Percentiles rank a stretch among this genome's conserved stretches.
Conservation (phyloP, 2,329 filamentous ascomycete species). For the Phoma sp. region DNA sequence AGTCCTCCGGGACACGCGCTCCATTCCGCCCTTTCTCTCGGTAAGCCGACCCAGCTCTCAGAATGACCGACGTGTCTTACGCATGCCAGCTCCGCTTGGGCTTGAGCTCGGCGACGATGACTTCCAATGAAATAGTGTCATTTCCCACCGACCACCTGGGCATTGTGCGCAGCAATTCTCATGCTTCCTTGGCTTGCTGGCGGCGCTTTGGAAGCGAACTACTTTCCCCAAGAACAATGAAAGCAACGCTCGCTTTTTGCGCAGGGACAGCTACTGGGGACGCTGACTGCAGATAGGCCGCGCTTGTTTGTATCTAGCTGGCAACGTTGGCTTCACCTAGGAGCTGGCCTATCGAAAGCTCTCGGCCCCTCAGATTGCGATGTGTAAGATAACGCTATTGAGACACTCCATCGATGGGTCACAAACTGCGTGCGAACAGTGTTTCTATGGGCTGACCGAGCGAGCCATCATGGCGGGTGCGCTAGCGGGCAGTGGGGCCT, state of each 20-base stretch:
- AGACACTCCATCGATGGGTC: neutral
- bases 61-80: slow-evolving; percentile 3
- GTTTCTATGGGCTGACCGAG: slow-evolving; percentile 6
- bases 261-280: slow-evolving; percentile 3
- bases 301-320: slow-evolving; percentile 1
- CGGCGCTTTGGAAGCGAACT: too few relatives aligned
- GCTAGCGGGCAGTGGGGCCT: slow-evolving; percentile 12
- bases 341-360: slow-evolving; percentile 1
- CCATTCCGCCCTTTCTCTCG: slow-evolving; percentile 20
- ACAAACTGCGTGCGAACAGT: neutral
- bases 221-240: too few relatives aligned
- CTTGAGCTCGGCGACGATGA: slow-evolving; percentile 4
- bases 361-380: slow-evolving; percentile 13
- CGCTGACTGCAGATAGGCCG: neutral
- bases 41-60: slow-evolving; percentile 1
- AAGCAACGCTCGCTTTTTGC: neutral
- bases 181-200: slow-evolving; percentile 2
- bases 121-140: slow-evolving; percentile 2
- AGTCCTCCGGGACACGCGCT: slow-evolving; percentile 13
- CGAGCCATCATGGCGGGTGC: slow-evolving; percentile 2
- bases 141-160: slow-evolving; percentile 7
- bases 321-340: neutral
- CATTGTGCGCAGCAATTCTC: slow-evolving; percentile 2
- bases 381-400: neutral
- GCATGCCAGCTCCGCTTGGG: slow-evolving; percentile 1